Evolutionary conservation across 805 yeast species (phyloP), one percentile per base, ranked within the genome.

Genomic region (Millerago galiae): DNA sequence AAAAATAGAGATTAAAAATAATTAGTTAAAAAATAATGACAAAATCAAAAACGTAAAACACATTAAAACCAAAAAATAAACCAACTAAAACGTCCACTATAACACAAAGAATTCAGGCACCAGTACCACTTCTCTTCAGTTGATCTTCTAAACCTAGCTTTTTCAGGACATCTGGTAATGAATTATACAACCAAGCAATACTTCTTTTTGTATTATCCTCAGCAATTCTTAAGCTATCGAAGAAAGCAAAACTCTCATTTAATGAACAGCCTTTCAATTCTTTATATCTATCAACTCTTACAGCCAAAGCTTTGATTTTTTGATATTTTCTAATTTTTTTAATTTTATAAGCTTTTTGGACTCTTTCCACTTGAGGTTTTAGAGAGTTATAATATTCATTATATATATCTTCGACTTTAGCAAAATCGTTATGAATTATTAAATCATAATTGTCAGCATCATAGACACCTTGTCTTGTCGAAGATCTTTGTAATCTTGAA

Each of bases 171-270:
- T 59, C 61, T 12, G 60, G 61, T 6, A 63, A 35, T 9, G 64
- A 60, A 44, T 63, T 64, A 42, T 64, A 64, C 35, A 64, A 43
- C 63, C 67, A 63, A 13, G 67, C 61, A n/a, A 64, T 60, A 1
- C 64, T 53, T 54, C 58, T 59, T 34, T 57, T 56, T 8, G 55
- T 47, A 38, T 53, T 52, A 32, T 59, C 60, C n/a, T 58, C 61
- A 7, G 53, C 56, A 7, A 50, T 43, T 46, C 66, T 55, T 37
- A 60, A 47, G 17, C 41, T 53, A 35, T 64, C 67, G 46, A 63
- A 63, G 41, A 56, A 54, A 3, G 48, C 49, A 35, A 63, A 57
- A 17, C 63, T 54, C 26, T 62, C 60, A 8, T 47, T 50, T 13
- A 60, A 42, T 0, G 60, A 45, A 24, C 56, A 50, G 10, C 55